These are phyloP conservation scores for Tilletiopsis washingtonensis DNA, from an alignment of 1,284 basidiomycete species.

Conservation along the genomic window DNA sequence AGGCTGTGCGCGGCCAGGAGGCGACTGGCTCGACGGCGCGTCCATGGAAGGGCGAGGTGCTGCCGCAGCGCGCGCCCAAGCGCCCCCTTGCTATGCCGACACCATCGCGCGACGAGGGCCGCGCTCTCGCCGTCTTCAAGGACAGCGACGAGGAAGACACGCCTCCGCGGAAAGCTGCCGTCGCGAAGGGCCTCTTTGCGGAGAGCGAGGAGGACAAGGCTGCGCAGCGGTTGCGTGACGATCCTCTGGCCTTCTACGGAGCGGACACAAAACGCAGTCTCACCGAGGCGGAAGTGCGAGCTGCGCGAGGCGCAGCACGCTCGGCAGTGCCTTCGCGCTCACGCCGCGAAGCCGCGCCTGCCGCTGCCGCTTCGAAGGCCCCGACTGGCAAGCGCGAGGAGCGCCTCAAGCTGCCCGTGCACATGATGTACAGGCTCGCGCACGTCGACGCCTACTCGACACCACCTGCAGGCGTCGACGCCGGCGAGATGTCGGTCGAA, in stretches of 20 bases:
- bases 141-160: slow-evolving; percentile 51
- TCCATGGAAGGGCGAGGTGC: slow-evolving; percentile 8
- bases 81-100: neutral
- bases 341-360: too few relatives aligned
- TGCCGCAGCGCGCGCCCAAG: slow-evolving; percentile 1
- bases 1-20: slow-evolving; percentile 29
- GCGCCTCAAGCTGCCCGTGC: too few relatives aligned
- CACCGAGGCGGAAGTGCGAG: slow-evolving; percentile 42
- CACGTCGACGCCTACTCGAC: too few relatives aligned
- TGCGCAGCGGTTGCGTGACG: slow-evolving; percentile 31
- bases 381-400: too few relatives aligned
- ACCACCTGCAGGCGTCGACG: too few relatives aligned
- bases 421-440: too few relatives aligned
- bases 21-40: slow-evolving; percentile 9
- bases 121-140: slow-evolving; percentile 33
- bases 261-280: neutral
- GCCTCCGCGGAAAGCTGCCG: neutral
- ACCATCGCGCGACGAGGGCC: neutral
- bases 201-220: slow-evolving; percentile 15
- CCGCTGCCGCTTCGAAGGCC: too few relatives aligned
- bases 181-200: slow-evolving; percentile 14
- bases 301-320: too few relatives aligned
- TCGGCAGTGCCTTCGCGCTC: too few relatives aligned
- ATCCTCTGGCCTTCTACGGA: slow-evolving; percentile 33
- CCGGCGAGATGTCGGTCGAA: too few relatives aligned